Evolutionary conservation across 768 basidiomycete species (phyloP).

Genomic region (Polyporus arcularius): DNA sequence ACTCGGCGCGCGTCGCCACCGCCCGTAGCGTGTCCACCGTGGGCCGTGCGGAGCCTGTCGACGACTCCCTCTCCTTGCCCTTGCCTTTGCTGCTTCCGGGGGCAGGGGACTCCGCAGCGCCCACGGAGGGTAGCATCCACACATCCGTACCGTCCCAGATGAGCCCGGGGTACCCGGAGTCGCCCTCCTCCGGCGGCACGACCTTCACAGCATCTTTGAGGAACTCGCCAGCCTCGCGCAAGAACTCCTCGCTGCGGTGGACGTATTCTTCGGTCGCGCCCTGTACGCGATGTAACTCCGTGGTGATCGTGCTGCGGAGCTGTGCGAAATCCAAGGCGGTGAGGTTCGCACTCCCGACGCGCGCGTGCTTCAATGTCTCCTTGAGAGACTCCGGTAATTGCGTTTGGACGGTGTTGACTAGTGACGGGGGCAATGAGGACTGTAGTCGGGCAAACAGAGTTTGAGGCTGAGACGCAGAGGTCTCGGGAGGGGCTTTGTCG

Average conservation of each 20-base stretch:
- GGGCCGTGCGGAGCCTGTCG: slow-evolving; percentile 28
- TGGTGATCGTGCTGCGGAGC: slow-evolving; percentile 59
- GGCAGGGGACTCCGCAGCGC: slow-evolving; percentile 21
- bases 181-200: slow-evolving; percentile 71
- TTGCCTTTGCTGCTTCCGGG: slow-evolving; percentile 32
- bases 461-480: slow-evolving; percentile 29
- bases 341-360: slow-evolving; percentile 34
- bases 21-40: slow-evolving; percentile 49
- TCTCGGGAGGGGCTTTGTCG: slow-evolving; percentile 4
- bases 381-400: slow-evolving; percentile 56
- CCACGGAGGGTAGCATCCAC: slow-evolving; percentile 67
- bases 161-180: slow-evolving; percentile 39
- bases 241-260: slow-evolving; percentile 56
- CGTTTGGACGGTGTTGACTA: slow-evolving; percentile 66
- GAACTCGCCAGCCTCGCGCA: slow-evolving; percentile 57
- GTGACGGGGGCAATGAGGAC: slow-evolving; percentile 71
- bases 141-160: slow-evolving; percentile 88
- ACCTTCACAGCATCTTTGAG: slow-evolving; percentile 87
- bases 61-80: slow-evolving; percentile 35
- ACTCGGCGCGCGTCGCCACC: slow-evolving; percentile 75
- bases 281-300: slow-evolving; percentile 74
- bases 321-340: slow-evolving; percentile 66
- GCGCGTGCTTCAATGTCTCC: slow-evolving; percentile 55
- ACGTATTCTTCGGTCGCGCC: slow-evolving; percentile 83
- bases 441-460: slow-evolving; percentile 71